These are phyloP conservation scores for Glycine latifolia DNA, from an alignment of 306 rosid species.

Conservation along the genomic window DNA sequence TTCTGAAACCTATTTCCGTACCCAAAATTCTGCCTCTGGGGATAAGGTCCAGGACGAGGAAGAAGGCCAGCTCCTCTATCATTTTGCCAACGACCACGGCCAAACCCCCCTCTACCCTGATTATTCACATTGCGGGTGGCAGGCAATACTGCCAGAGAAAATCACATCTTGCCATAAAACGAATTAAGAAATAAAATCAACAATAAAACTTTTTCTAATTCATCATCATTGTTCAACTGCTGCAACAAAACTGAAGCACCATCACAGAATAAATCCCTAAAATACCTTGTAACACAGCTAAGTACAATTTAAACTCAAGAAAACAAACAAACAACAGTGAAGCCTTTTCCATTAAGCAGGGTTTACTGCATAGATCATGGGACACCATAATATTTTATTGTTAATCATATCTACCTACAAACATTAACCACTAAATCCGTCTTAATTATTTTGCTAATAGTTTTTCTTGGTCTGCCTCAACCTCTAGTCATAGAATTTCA, in stretches of 20 bases:
- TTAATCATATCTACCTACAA: neutral
- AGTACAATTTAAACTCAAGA: neutral
- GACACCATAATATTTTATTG: neutral
- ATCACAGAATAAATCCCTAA: neutral
- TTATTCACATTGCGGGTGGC: constrained; percentile 51
- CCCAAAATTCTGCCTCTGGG: constrained; percentile 79
- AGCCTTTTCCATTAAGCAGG: neutral
- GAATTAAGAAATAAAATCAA: constrained; percentile 47
- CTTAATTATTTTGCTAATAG: neutral
- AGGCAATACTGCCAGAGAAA: constrained; percentile 64
- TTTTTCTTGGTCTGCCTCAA: neutral
- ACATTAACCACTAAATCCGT: neutral
- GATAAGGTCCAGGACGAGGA: constrained; percentile 94
- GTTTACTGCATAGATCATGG: neutral
- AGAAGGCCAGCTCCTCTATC: constrained; percentile 95
- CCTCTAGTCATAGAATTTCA: neutral
- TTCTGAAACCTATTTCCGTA: constrained; percentile 70
- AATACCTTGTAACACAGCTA: constrained; percentile 16
- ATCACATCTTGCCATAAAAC: constrained; percentile 50
- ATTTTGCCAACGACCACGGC: constrained; percentile 72
- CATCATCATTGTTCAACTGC: constrained; percentile 25
- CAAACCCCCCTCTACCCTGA: constrained; percentile 57
- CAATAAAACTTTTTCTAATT: constrained; percentile 39
- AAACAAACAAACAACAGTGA: constrained; percentile 1
- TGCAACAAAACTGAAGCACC: constrained; percentile 19